Evolutionary conservation across 2,329 filamentous ascomycete species (phyloP), one percentile per base, ranked within the genome.

Genomic region (Cadophora gregata): DNA sequence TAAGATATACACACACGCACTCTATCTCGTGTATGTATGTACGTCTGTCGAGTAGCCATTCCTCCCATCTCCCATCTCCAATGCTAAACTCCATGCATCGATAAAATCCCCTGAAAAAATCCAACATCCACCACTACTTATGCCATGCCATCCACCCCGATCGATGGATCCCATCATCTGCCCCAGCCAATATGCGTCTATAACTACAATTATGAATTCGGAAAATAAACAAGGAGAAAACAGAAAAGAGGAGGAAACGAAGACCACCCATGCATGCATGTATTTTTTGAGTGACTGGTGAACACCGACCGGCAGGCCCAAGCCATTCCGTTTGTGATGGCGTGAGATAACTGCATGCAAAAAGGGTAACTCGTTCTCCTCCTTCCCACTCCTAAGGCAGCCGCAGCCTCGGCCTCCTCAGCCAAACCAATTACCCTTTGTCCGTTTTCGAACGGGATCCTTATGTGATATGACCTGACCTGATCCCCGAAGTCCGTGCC

Each of bases 131-230:
- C 55, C 12, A 14, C 33, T 21, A 8, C n/a, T n/a, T n/a, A n/a
- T n/a, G n/a, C n/a, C n/a, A 47, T 47, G 42, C 14, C 42, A n/a
- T n/a, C n/a, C 31, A 8, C 21, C 42, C 42, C 21, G 42, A 47
- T 47, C 42, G n/a, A 16, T 5, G 2, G 14, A 4, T 45, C 31
- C 45, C 5, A 27, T n/a, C n/a, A n/a, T n/a, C n/a, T n/a, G n/a
- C n/a, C n/a, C n/a, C n/a, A n/a, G n/a, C n/a, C n/a, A 62, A 62
- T 51, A 53, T 62, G 59, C 59, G 45, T 62, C 47, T 62, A 62
- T 62, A 62, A 62, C 47, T 62, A 62, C 59, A 62, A 51, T 53
- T 53, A 38, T 25, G 59, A 62, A 53, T 51, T 47, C n/a, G n/a
- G 59, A 58, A 58, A 16, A 16, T 42, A 42, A 42, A 42, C 38